These are phyloP conservation scores for Talaromyces wortmannii DNA, from an alignment of 495 filamentous ascomycete species.

Conservation along the genomic window DNA sequence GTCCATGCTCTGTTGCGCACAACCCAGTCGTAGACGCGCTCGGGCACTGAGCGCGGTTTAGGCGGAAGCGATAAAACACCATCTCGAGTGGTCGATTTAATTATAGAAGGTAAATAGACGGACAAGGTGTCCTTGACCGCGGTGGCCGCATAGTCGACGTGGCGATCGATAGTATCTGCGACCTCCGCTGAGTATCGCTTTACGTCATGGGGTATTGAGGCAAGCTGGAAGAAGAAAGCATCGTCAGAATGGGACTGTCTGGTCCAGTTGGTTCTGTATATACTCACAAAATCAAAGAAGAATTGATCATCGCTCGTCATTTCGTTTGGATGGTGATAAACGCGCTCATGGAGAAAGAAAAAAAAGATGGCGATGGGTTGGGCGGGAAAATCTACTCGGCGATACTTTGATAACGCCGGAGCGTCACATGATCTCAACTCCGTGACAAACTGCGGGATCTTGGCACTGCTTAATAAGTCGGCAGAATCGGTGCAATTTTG, in stretches of 20 bases:
- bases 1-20: slow-evolving; percentile 60
- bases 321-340: slow-evolving; percentile 10
- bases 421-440: neutral
- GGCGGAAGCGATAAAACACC: slow-evolving; percentile 4
- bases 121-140: slow-evolving; percentile 56
- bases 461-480: too few species aligned
- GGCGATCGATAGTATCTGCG: slow-evolving; percentile 69
- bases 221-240: slow-evolving; percentile 42
- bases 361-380: neutral
- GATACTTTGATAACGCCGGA: neutral
- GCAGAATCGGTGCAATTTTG: too few species aligned
- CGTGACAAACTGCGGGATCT: neutral
- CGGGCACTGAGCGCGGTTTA: slow-evolving; percentile 19
- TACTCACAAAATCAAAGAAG: slow-evolving; percentile 41
- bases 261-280: neutral
- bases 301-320: slow-evolving; percentile 48
- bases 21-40: slow-evolving; percentile 55
- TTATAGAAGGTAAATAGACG: slow-evolving; percentile 36
- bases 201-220: slow-evolving; percentile 66
- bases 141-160: slow-evolving; percentile 63
- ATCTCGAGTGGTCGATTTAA: slow-evolving; percentile 27
- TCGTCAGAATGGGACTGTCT: neutral
- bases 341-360: neutral
- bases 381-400: neutral
- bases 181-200: slow-evolving; percentile 55